phyloP scores from a whole-genome alignment of 352 stramenopile species.

The Phytophthora lateralis region DNA sequence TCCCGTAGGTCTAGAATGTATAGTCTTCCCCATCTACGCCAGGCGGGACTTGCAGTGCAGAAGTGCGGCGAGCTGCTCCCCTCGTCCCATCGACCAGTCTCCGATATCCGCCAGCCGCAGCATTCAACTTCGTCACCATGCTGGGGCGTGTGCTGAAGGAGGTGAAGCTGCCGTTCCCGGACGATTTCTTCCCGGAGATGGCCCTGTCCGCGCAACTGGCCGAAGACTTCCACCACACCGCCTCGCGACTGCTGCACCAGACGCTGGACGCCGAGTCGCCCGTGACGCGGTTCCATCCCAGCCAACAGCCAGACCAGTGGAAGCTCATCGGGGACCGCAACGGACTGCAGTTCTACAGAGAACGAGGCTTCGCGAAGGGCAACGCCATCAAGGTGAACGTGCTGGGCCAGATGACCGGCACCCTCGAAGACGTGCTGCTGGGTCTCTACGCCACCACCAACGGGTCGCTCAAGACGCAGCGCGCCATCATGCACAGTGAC shows the following conservation, averaged over 20 bases:
- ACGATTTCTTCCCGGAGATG: slow-evolving; percentile 69
- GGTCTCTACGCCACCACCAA: slow-evolving; percentile 58
- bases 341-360: slow-evolving; percentile 61
- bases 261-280: slow-evolving; percentile 50
- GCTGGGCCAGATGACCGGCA: slow-evolving; percentile 52
- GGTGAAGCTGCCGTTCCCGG: slow-evolving; percentile 64
- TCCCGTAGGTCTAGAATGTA: slow-evolving; percentile 11
- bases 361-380: slow-evolving; percentile 55
- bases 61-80: slow-evolving; percentile 8
- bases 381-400: slow-evolving; percentile 57
- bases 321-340: slow-evolving; percentile 62
- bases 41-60: slow-evolving; percentile 18
- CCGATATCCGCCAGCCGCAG: slow-evolving; percentile 11
- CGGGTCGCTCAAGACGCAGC: slow-evolving; percentile 60
- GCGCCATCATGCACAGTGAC: slow-evolving; percentile 63
- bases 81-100: slow-evolving; percentile 23
- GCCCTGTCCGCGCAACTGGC: slow-evolving; percentile 39
- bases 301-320: slow-evolving; percentile 57
- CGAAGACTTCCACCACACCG: slow-evolving; percentile 41
- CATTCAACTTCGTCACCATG: slow-evolving; percentile 28
- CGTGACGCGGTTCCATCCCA: slow-evolving; percentile 57
- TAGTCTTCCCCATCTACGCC: slow-evolving; percentile 14
- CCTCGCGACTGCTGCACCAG: slow-evolving; percentile 41
- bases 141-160: slow-evolving; percentile 65
- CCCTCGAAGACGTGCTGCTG: slow-evolving; percentile 68